Evolutionary conservation across 768 basidiomycete species (phyloP).

Genomic region (Tylopilus intermedius): DNA sequence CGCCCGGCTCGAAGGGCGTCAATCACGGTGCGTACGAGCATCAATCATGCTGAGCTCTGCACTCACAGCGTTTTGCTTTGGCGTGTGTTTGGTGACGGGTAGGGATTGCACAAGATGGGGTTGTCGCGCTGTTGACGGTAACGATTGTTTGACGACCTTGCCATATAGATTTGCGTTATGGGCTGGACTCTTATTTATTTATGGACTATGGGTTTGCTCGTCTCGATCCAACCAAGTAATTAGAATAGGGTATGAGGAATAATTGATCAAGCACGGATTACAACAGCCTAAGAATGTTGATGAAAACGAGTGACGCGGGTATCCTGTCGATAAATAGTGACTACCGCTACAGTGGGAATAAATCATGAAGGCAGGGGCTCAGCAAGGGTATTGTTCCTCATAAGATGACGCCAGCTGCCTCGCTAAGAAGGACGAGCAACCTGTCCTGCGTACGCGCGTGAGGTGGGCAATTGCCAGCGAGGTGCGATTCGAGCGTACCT

Average conservation of each 20-base stretch:
- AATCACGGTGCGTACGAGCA: constrained; percentile 40
- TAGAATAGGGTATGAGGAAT: not conserved
- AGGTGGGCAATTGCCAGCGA: not conserved
- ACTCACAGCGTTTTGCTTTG: not conserved
- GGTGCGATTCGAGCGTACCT: constrained; percentile 34
- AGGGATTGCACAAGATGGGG: constrained; percentile 60
- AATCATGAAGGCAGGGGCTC: not conserved
- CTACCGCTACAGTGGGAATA: constrained; percentile 17
- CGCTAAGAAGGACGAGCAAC: constrained; percentile 27
- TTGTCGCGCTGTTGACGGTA: constrained; percentile 51
- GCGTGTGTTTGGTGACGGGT: not conserved
- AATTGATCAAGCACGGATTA: not conserved
- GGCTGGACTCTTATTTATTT: not conserved
- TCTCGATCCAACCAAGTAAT: not conserved
- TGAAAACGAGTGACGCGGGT: constrained; percentile 9
- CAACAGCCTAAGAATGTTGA: not conserved
- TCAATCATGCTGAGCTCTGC: not conserved
- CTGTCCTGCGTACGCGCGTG: constrained; percentile 16
- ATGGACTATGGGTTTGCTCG: not conserved
- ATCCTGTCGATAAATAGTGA: constrained; percentile 8
- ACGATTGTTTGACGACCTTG: constrained; percentile 31
- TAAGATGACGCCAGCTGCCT: constrained; percentile 27
- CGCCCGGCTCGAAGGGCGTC: constrained; percentile 46
- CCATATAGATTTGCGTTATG: not conserved
- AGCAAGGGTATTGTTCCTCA: constrained; percentile 14